phyloP scores from a whole-genome alignment of 306 rosid genomes.

The Calophaca sinica region DNA sequence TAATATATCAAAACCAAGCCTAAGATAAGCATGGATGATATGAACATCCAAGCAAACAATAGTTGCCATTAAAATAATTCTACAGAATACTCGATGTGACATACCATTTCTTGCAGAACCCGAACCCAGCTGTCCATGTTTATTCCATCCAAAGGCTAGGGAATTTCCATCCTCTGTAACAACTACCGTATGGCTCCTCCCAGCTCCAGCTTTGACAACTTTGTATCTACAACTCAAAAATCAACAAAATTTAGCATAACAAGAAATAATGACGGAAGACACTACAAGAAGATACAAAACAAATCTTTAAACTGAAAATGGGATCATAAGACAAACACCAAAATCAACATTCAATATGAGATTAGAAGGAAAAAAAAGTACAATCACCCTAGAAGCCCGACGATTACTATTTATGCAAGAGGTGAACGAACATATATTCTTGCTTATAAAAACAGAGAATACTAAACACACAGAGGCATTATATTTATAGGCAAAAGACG shows the following conservation, averaged over 20 bases:
- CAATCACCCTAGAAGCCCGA: not conserved
- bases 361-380: not conserved
- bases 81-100: conserved; percentile 17
- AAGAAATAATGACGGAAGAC: conserved; percentile 11
- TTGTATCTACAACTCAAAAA: conserved; percentile 65
- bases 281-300: conserved; percentile 6
- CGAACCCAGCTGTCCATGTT: conserved; percentile 94
- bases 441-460: not conserved
- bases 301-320: not conserved
- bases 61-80: conserved; percentile 28
- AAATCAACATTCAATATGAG: not conserved
- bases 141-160: conserved; percentile 96
- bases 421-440: not conserved
- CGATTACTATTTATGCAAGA: not conserved
- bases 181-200: conserved; percentile 87
- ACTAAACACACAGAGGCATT: not conserved
- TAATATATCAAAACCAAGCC: conserved; percentile 15
- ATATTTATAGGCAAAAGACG: not conserved
- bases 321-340: not conserved
- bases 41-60: conserved; percentile 32
- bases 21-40: conserved; percentile 11
- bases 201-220: conserved; percentile 82
- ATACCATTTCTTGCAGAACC: conserved; percentile 84
- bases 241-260: conserved; percentile 37
- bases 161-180: conserved; percentile 85